Evolutionary conservation across 768 basidiomycete species (phyloP).

Genomic region (Agrocybe praecox): DNA sequence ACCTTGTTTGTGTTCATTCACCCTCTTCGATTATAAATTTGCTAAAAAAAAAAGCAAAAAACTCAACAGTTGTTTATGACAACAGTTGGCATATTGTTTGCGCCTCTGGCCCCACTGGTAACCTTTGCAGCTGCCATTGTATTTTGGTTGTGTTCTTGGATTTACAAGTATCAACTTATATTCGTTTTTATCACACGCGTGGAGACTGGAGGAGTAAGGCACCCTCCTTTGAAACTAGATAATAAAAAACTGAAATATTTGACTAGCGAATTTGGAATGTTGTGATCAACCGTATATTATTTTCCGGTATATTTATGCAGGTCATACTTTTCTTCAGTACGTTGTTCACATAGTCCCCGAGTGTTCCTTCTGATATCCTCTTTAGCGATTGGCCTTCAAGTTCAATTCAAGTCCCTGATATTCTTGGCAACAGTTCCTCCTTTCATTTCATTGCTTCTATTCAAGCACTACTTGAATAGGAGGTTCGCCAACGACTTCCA

Average conservation of each 20-base stretch:
- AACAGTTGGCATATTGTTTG: slow-evolving; percentile 93
- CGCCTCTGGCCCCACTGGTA: slow-evolving; percentile 92
- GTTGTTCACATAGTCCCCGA: slow-evolving; percentile 25
- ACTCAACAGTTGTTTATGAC: slow-evolving; percentile 86
- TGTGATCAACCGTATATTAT: slow-evolving; percentile 73
- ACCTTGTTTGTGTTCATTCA: slow-evolving; percentile 25
- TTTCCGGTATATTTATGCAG: slow-evolving; percentile 75
- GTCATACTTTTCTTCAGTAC: slow-evolving; percentile 70
- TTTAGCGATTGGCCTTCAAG: slow-evolving; percentile 71
- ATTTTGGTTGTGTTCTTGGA: slow-evolving; percentile 85
- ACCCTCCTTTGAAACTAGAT: background rate
- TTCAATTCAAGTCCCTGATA: slow-evolving; percentile 56
- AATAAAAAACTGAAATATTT: background rate
- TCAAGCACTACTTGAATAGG: slow-evolving; percentile 72
- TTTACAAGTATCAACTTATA: slow-evolving; percentile 97
- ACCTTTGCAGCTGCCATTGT: slow-evolving; percentile 80
- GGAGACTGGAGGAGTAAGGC: slow-evolving; percentile 89
- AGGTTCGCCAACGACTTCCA: slow-evolving; percentile 63
- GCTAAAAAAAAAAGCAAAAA: slow-evolving; percentile 59
- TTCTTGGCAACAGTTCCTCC: slow-evolving; percentile 76
- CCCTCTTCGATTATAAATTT: slow-evolving; percentile 11
- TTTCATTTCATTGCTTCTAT: slow-evolving; percentile 60
- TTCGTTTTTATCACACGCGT: slow-evolving; percentile 89
- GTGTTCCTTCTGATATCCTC: background rate
- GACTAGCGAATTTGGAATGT: slow-evolving; percentile 77